phyloP scores from a whole-genome alignment of 2,329 filamentous ascomycete genomes.

The Huntiella decipiens region DNA sequence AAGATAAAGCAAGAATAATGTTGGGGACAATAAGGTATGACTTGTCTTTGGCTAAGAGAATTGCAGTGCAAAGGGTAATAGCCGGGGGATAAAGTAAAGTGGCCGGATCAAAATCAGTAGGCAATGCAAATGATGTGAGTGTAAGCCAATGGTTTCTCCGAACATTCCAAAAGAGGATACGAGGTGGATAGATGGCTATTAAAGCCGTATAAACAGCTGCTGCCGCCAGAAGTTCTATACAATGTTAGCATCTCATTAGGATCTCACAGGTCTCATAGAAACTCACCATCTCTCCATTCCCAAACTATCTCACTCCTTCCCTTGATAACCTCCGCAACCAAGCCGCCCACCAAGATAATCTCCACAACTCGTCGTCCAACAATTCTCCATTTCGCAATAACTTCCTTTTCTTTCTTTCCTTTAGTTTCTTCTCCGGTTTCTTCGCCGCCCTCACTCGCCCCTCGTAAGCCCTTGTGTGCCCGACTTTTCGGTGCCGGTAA shows the following conservation, averaged over 20 bases:
- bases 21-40: conserved; percentile 51
- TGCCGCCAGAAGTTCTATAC: conserved; percentile 25
- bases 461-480: conserved; percentile 60
- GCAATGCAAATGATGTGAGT: conserved; percentile 32
- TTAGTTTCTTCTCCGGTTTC: conserved; percentile 5
- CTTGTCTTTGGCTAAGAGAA: conserved; percentile 48
- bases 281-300: neutral
- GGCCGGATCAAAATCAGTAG: conserved; percentile 71
- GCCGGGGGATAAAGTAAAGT: conserved; percentile 71
- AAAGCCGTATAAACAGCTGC: conserved; percentile 22
- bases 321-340: conserved; percentile 29
- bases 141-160: conserved; percentile 19
- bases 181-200: conserved; percentile 37
- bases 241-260: conserved; percentile 1
- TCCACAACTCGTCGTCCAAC: conserved; percentile 34
- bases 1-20: conserved; percentile 60
- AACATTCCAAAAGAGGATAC: conserved; percentile 33
- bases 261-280: conserved; percentile 1
- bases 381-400: conserved; percentile 20
- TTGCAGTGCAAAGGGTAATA: conserved; percentile 56
- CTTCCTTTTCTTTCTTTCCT: neutral
- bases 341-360: conserved; percentile 28
- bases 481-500: conserved; percentile 59
- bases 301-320: conserved; percentile 18
- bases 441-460: conserved; percentile 26